Conservation (phyloP, 805 yeast genomes). For the Saturnispora galanensis region DNA sequence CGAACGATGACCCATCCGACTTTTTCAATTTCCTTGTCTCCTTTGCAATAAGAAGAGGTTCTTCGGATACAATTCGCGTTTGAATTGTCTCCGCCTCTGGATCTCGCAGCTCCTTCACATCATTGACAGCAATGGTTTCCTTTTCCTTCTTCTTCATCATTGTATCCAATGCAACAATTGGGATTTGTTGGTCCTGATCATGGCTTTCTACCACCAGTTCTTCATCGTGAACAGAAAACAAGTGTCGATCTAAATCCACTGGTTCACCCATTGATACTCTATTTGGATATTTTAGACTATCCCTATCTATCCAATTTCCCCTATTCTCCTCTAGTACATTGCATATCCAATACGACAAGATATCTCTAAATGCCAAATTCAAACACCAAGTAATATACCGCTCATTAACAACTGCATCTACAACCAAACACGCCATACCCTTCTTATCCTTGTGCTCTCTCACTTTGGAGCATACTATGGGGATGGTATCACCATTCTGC, state of each 20-base stretch:
- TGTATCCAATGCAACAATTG: no score
- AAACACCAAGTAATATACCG: slow-evolving; percentile 54
- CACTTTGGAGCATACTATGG: slow-evolving; percentile 54
- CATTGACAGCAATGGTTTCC: no score
- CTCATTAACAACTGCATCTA: slow-evolving; percentile 71
- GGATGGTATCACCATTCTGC: slow-evolving; percentile 66
- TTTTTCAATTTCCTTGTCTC: not conserved
- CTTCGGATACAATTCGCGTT: no score
- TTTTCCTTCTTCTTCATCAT: not conserved
- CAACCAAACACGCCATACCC: slow-evolving; percentile 53
- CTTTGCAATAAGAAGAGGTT: slow-evolving; percentile 1
- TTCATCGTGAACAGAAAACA: not conserved
- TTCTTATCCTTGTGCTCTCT: slow-evolving; percentile 55
- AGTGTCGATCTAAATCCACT: slow-evolving; percentile 22
- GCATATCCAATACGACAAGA: slow-evolving; percentile 74
- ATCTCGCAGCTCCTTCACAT: not conserved
- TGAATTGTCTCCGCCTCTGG: not conserved
- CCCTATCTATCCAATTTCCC: slow-evolving; percentile 43
- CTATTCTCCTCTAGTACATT: slow-evolving; percentile 54
- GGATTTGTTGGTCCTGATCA: not conserved
- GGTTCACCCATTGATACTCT: slow-evolving; percentile 70
- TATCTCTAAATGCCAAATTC: slow-evolving; percentile 46
- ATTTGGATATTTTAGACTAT: slow-evolving; percentile 53
- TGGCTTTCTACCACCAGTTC: not conserved
- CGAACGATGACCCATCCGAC: no score